Evolutionary conservation across 2,329 filamentous ascomycete genomes (phyloP).

Genomic region (Westerdykella aurantiaca): DNA sequence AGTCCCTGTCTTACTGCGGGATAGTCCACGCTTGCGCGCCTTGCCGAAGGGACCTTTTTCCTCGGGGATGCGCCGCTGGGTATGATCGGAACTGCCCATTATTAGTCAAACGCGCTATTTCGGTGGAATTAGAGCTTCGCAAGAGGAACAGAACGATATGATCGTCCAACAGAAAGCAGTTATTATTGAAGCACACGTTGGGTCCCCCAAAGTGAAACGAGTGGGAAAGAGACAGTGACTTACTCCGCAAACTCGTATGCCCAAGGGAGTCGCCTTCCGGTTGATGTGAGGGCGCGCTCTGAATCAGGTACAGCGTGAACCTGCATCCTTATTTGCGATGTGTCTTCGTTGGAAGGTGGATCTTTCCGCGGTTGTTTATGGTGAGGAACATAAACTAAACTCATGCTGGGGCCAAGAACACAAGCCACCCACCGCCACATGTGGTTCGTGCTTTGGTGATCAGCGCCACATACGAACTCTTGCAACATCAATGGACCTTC

Average conservation of each 20-base stretch:
- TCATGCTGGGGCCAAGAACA: slow-evolving; percentile 1
- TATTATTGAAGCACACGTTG: neutral
- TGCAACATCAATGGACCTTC: neutral
- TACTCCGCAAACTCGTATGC: slow-evolving; percentile 58
- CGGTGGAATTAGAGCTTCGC: no score
- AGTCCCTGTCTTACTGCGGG: slow-evolving; percentile 53
- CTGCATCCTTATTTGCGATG: slow-evolving; percentile 47
- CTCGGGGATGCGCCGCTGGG: slow-evolving; percentile 50
- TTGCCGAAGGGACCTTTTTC: slow-evolving; percentile 60
- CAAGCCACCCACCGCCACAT: slow-evolving; percentile 17
- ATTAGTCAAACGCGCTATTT: slow-evolving; percentile 10
- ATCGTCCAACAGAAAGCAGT: no score
- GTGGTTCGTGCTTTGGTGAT: slow-evolving; percentile 5
- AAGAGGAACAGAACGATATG: no score
- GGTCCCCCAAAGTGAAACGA: neutral
- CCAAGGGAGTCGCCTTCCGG: slow-evolving; percentile 58
- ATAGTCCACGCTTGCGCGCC: slow-evolving; percentile 41
- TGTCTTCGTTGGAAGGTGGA: slow-evolving; percentile 1
- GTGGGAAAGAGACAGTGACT: slow-evolving; percentile 21
- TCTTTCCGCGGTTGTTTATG: slow-evolving; percentile 5
- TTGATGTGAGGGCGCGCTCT: slow-evolving; percentile 55
- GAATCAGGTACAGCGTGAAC: slow-evolving; percentile 60
- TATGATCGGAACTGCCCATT: slow-evolving; percentile 35
- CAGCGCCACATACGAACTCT: neutral
- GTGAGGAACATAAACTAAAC: neutral